phyloP scores from a whole-genome alignment of 2,329 filamentous ascomycete genomes.

The Monascus ruber region DNA sequence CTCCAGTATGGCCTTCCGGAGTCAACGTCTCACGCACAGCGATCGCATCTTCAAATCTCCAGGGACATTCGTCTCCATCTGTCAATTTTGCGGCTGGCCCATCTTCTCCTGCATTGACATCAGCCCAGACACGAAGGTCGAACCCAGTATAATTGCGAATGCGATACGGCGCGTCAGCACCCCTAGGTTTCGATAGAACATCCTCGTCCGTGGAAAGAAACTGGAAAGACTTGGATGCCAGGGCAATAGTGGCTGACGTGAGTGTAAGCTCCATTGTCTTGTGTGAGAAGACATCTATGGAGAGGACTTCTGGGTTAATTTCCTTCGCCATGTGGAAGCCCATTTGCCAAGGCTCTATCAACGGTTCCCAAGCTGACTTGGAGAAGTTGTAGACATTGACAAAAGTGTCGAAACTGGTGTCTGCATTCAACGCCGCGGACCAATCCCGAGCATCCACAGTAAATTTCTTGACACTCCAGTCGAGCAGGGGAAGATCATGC shows the following conservation, averaged over 20 bases:
- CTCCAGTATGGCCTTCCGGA: constrained; percentile 66
- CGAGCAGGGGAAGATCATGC: constrained; percentile 88
- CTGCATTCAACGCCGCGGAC: constrained; percentile 76
- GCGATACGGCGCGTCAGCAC: constrained; percentile 81
- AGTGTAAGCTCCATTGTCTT: constrained; percentile 86
- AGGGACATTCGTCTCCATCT: constrained; percentile 84
- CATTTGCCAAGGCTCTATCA: constrained; percentile 94
- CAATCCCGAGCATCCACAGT: constrained; percentile 77
- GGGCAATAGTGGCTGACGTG: constrained; percentile 84
- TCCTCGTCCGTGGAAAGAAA: constrained; percentile 85
- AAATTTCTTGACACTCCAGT: constrained; percentile 87
- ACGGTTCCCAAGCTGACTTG: constrained; percentile 94
- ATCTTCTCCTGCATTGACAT: constrained; percentile 57
- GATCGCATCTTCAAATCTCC: constrained; percentile 94
- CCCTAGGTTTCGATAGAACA: constrained; percentile 82
- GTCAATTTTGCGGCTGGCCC: constrained; percentile 60
- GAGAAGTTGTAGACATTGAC: constrained; percentile 98
- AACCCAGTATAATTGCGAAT: constrained; percentile 96
- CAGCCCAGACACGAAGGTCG: constrained; percentile 71
- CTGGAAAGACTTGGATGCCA: constrained; percentile 84
- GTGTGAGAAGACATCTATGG: constrained; percentile 75
- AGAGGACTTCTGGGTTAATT: constrained; percentile 60
- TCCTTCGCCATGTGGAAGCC: constrained; percentile 79
- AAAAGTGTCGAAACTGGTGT: constrained; percentile 85
- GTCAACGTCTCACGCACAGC: constrained; percentile 90